Evolutionary conservation across 2,329 filamentous ascomycete genomes (phyloP), one percentile per base, ranked within the genome.

Genomic region (Chalaropsis ovoidea): DNA sequence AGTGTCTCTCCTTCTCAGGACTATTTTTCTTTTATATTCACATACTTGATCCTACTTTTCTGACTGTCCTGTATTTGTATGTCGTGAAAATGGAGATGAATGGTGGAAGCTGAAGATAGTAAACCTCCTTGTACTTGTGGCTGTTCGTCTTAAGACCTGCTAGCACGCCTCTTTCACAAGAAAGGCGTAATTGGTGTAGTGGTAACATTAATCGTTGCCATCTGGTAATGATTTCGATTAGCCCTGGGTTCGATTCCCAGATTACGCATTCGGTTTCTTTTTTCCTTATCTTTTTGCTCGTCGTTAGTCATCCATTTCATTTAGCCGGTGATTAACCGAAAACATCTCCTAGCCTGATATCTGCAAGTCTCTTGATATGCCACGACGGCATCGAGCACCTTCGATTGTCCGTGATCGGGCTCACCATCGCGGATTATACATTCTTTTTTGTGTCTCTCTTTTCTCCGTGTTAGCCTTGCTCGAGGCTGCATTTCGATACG

Each of bases 121-220:
- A 2, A n/a, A n/a, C 5, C 35, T 39, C 35, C 8, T 8, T 8
- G 31, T 35, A 7, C 31, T 35, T 35, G 7, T 35, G 31, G 31
- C 35, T 6, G 35, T 39, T 3, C 10, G 11, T 49, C 19, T 27
- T 52, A 52, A 24, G 10, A 15, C 24, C 47, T 52, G 1, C 6
- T 24, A 52, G 10, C 19, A 3, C 1, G 19, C 2, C 17, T 19
- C 11, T 2, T 24, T 6, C 0, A 5, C 4, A 31, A 31, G 17
- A 24, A 35, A 56, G 11, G 56, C 52, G 58, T 65, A 62, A 65
- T 65, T 65, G 64, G 64, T 65, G 64, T 65, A 61, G 58, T 65
- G 56, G 64, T 65, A 65, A 62, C 58, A 65, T 65, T 65, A 65
- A 65, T 65, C 39, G 64, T 65, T 65, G 64, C 42, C 58, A 65